Percentiles rank a stretch among this genome's conserved stretches.
phyloP scores from a whole-genome alignment of 371 early-diverging fungal genomes.

The Zychaea mexicana region DNA sequence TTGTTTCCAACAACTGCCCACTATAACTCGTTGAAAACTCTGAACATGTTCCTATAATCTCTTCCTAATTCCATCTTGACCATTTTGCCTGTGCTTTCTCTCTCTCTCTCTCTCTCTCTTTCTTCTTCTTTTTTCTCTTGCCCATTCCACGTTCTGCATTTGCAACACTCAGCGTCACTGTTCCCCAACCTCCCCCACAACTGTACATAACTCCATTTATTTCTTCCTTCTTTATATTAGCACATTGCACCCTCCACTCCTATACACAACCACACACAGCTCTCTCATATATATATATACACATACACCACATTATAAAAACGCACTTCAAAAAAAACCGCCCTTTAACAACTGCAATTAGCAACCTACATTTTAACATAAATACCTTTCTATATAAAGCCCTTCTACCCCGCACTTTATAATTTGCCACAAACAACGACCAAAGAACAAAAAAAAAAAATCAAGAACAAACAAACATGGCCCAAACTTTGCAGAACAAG shows the following conservation, averaged over 20 bases:
- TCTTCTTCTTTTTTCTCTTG: neutral
- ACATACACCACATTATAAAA: too few relatives aligned
- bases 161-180: neutral
- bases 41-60: conserved; percentile 1
- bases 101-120: neutral
- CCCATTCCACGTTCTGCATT: neutral
- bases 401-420: neutral
- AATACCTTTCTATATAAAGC: neutral
- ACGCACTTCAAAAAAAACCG: too few relatives aligned
- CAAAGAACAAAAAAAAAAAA: neutral
- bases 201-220: neutral
- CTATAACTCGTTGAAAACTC: too few relatives aligned
- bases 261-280: neutral
- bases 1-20: too few relatives aligned
- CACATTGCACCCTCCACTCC: too few relatives aligned
- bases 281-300: too few relatives aligned
- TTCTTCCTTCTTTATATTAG: neutral
- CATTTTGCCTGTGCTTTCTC: too few relatives aligned
- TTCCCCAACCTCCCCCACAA: too few relatives aligned
- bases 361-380: too few relatives aligned
- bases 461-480: neutral
- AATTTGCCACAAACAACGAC: neutral
- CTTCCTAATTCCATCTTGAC: neutral
- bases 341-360: too few relatives aligned
- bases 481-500: neutral